Evolutionary conservation across 2,329 filamentous ascomycete species (phyloP).

Genomic region (Pseudopithomyces maydicus): DNA sequence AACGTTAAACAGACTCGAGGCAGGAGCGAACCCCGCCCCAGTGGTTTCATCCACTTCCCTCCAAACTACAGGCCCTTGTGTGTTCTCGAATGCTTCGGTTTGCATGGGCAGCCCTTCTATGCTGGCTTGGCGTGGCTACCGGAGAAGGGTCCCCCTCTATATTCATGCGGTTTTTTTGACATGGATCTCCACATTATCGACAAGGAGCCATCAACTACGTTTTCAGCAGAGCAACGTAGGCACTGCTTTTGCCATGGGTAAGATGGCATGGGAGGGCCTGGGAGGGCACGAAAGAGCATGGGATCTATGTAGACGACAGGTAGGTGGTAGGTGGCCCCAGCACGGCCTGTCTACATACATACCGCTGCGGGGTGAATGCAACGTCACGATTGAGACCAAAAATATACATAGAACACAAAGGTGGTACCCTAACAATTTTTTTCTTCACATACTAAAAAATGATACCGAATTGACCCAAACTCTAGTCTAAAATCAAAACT

Average conservation of each 20-base stretch:
- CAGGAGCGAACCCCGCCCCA: neutral
- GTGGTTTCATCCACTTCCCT: neutral
- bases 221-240: slow-evolving; percentile 1
- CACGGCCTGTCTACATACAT: too few relatives aligned
- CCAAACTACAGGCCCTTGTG: neutral
- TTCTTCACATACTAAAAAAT: too few relatives aligned
- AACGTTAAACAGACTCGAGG: neutral
- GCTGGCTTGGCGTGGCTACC: neutral
- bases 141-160: neutral
- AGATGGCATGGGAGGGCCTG: neutral
- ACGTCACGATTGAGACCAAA: too few relatives aligned
- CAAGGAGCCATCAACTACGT: neutral
- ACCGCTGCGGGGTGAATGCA: too few relatives aligned
- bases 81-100: neutral
- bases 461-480: neutral
- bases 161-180: neutral
- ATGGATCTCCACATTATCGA: slow-evolving; percentile 2
- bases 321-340: too few relatives aligned
- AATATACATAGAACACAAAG: too few relatives aligned
- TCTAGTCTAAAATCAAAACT: neutral
- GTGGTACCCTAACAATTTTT: too few relatives aligned
- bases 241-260: neutral
- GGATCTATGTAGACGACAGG: too few relatives aligned
- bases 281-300: too few relatives aligned
- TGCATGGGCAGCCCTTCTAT: neutral